Evolutionary conservation across 73 alveolate species (phyloP), one percentile per base, ranked within the genome.

Genomic region (Uronychia setigera): DNA sequence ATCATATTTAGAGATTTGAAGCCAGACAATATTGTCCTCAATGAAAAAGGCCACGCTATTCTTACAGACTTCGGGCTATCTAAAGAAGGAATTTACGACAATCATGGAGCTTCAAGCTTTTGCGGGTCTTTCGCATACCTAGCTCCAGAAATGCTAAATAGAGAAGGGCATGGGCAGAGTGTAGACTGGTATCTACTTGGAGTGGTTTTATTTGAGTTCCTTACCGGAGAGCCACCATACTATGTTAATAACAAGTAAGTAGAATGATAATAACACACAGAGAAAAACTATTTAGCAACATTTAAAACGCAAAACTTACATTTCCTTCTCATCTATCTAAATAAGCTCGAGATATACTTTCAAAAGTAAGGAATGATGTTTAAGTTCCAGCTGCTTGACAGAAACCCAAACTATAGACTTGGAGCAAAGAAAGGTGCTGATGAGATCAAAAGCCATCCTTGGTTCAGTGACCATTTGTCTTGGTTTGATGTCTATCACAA

Each of bases 1-100:
- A 94, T 97, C n/a, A 96, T 98, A 19, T 97, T 95, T 77, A 77
- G 99, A 76, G 99, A 97, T 82, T 88, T 97, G 77, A 97, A 97
- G 59, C 99, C 99, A 5, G 99, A 97, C 78, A 97, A 97, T 87
- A 97, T 97, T 0, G 91, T 97, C 31, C 79, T 97, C 0, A 99
- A 95, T 87, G 35, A 84, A 31, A 96, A 95, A 60, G 99, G 99
- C 0, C 99, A 97, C 91, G 86, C 95, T 28, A 97, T 95, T 91
- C 76, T 97, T 27, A 96, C 99, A 0, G 99, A 97, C 86, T 97
- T 97, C 59, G 99, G 99, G 31, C 85, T 94, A 57, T 78, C 84
- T 1, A 78, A 35, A 33, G 96, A 91, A 84, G 95, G 93, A 29
- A 78, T 91, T 19, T 58, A 76, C 9, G 96, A 91, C 26, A 88